phyloP scores from a whole-genome alignment of 2,329 filamentous ascomycete genomes.

The Venturia aucupariae region DNA sequence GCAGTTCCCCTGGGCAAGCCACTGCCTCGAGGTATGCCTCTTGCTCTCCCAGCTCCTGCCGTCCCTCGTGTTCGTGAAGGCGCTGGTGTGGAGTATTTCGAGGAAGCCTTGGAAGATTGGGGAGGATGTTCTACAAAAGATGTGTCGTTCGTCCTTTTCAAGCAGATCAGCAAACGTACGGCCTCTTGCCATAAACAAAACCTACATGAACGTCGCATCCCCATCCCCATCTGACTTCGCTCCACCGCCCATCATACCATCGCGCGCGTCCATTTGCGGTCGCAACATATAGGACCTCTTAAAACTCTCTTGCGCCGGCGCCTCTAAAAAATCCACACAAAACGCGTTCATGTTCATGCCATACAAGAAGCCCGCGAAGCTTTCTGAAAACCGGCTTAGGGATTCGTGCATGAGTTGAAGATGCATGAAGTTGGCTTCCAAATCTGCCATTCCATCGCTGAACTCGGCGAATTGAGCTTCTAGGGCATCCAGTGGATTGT shows the following conservation, averaged over 20 bases:
- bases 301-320: constrained; percentile 14
- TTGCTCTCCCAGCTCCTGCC: constrained; percentile 22
- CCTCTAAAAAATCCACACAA: constrained; percentile 95
- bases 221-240: constrained; percentile 32
- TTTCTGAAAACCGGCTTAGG: constrained; percentile 85
- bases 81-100: constrained; percentile 31
- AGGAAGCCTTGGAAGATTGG: constrained; percentile 39
- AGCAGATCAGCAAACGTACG: background rate
- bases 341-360: constrained; percentile 99
- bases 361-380: constrained; percentile 90
- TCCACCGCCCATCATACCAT: constrained; percentile 3
- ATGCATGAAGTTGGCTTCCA: constrained; percentile 96
- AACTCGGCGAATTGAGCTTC: constrained; percentile 91
- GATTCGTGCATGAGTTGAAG: constrained; percentile 96
- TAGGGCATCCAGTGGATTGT: constrained; percentile 68
- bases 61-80: constrained; percentile 13
- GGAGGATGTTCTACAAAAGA: constrained; percentile 82
- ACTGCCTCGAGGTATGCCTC: constrained; percentile 26
- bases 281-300: constrained; percentile 1
- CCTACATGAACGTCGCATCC: constrained; percentile 80
- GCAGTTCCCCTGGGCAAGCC: constrained; percentile 16
- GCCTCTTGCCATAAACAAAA: background rate
- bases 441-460: constrained; percentile 84
- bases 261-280: background rate
- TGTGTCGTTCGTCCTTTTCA: constrained; percentile 77